phyloP scores from a whole-genome alignment of 2,329 filamentous ascomycete species.

The Plenodomus tracheiphilus region DNA sequence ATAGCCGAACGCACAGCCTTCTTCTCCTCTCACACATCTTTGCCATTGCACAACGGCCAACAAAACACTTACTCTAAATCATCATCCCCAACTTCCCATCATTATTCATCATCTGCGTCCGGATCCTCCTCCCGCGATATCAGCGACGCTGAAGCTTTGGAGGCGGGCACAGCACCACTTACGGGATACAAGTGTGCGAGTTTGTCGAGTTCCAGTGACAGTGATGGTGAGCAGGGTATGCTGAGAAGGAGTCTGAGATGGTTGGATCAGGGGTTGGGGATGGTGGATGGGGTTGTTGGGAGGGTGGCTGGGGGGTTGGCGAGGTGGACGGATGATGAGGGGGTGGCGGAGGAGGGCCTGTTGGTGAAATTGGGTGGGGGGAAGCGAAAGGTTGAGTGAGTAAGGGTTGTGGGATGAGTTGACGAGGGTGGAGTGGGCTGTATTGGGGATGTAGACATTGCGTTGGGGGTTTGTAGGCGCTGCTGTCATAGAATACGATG shows the following conservation, averaged over 20 bases:
- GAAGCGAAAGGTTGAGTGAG: slow-evolving; percentile 7
- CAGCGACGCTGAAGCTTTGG: slow-evolving; percentile 3
- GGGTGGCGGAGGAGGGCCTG: slow-evolving; percentile 15
- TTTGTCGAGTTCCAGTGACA: background rate
- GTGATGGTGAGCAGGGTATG: background rate
- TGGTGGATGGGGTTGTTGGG: slow-evolving; percentile 27
- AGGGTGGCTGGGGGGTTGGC: slow-evolving; percentile 19
- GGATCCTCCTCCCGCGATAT: background rate
- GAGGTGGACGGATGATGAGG: slow-evolving; percentile 30
- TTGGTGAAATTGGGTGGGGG: slow-evolving; percentile 20
- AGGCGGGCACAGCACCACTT: slow-evolving; percentile 6
- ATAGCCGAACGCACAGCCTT: slow-evolving; percentile 10
- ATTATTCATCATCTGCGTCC: background rate
- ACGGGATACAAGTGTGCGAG: background rate
- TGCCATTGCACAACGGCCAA: background rate
- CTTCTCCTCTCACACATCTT: slow-evolving; percentile 3
- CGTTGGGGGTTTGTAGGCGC: no score
- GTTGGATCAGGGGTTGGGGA: slow-evolving; percentile 19
- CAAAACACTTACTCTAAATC: no score
- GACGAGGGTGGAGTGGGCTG: background rate
- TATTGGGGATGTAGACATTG: no score
- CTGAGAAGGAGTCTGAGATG: slow-evolving; percentile 11
- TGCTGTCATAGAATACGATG: no score
- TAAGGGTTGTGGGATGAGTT: background rate
- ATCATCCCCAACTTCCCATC: background rate